Base-by-base conservation (phyloP, 768 basidiomycete species). In the Boletus edulis region DNA sequence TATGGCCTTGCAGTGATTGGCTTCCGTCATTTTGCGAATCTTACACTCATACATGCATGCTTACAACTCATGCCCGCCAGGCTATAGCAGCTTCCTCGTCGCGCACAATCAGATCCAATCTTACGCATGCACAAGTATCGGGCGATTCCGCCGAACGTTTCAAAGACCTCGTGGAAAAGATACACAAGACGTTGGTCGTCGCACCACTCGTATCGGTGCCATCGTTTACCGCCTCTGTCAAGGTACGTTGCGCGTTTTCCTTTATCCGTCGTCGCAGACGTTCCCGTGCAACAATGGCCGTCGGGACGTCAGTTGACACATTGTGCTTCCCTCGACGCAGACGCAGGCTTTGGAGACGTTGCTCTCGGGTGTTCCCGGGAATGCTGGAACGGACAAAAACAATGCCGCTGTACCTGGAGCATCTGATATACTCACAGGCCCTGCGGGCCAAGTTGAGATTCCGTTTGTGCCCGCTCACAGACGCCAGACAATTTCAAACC, bases 401-500 rank as follows among this genome's bases (percentile, higher is more conserved):
- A 39, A 46, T 17, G 13, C 50, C 8, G 32, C 37, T 31, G 29
- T 32, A 11, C 32, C 46, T n/a, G 48, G 46, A 20, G 27, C 22
- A 49, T 38, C 64, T 51, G 54, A 49, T 51, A 63, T 65, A 48
- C 67, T 61, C 39, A 53, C 67, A 6, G 66, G 70, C 22, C 58
- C 63, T 12, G 75, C 73, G 22, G 79, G 77, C 69, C 79, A 84
- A 50, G 78, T 83, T 35, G 91, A 92, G 69, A 81, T 94, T 8
- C 84, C 92, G 1, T 95, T 86, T 59, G 77, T 95, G 10, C 91
- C 91, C 45, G 78, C 83, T 1, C 70, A 81, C 1, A 78, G 84
- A 62, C 82, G 92, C 18, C 69, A 64, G 38, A 55, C 61, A 27
- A 53, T 50, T 48, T 47, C 56, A 39, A 59, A 58, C 15, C 32